Percentiles rank a stretch among this genome's conserved stretches.
phyloP scores from a whole-genome alignment of 2,329 filamentous ascomycete species.

The Fusarium devonianum region DNA sequence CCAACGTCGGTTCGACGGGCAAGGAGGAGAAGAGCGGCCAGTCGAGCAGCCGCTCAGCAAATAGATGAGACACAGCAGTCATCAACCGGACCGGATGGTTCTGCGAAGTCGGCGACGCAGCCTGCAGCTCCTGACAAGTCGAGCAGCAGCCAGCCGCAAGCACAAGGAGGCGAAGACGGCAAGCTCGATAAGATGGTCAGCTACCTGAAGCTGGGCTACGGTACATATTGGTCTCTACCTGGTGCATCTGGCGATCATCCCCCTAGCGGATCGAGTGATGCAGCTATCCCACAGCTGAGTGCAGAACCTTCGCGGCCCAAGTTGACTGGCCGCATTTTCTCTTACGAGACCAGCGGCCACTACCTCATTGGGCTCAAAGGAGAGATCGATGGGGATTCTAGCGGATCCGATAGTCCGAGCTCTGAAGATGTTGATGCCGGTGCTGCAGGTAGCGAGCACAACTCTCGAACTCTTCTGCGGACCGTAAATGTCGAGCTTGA shows the following conservation, averaged over 20 bases:
- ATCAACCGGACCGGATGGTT: slow-evolving; percentile 1
- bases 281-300: slow-evolving; percentile 13
- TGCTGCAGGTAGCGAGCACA: slow-evolving; percentile 45
- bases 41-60: slow-evolving; percentile 20
- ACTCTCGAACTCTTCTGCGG: slow-evolving; percentile 67
- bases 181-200: slow-evolving; percentile 65
- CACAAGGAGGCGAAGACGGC: slow-evolving; percentile 41
- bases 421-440: too few species aligned
- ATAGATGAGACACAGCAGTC: slow-evolving; percentile 2
- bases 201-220: slow-evolving; percentile 72
- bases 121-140: not conserved
- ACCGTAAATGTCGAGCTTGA: slow-evolving; percentile 73
- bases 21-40: slow-evolving; percentile 48
- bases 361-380: slow-evolving; percentile 76
- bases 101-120: slow-evolving; percentile 1
- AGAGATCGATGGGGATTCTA: slow-evolving; percentile 60
- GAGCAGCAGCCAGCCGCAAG: slow-evolving; percentile 27
- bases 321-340: slow-evolving; percentile 26
- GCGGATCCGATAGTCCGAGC: slow-evolving; percentile 43
- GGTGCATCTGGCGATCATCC: slow-evolving; percentile 36
- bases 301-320: slow-evolving; percentile 24
- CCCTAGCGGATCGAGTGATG: slow-evolving; percentile 17
- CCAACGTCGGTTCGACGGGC: slow-evolving; percentile 70
- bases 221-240: slow-evolving; percentile 68
- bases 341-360: slow-evolving; percentile 49